These are phyloP conservation scores for Hypholoma sublateritium DNA, from an alignment of 768 basidiomycete genomes.

Conservation along the genomic window DNA sequence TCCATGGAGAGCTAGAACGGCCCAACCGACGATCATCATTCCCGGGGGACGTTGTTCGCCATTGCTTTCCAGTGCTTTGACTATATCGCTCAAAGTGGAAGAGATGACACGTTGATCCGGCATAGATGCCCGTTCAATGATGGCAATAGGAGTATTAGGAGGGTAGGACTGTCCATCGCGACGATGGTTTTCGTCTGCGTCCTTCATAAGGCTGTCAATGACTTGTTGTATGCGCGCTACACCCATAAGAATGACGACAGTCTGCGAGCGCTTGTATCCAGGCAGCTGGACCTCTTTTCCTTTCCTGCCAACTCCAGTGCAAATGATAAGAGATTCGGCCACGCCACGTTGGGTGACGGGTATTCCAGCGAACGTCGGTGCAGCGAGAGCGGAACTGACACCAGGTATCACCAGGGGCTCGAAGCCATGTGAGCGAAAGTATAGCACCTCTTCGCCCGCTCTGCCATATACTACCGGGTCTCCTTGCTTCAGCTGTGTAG, in stretches of 20 bases:
- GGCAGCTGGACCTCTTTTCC: slow-evolving; percentile 86
- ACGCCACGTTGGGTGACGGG: slow-evolving; percentile 96
- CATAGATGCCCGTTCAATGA: slow-evolving; percentile 94
- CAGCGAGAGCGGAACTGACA: slow-evolving; percentile 86
- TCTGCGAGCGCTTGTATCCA: slow-evolving; percentile 79
- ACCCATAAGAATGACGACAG: slow-evolving; percentile 91
- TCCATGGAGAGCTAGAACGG: slow-evolving; percentile 72
- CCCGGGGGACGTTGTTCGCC: slow-evolving; percentile 94
- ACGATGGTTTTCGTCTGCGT: slow-evolving; percentile 10
- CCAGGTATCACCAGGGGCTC: slow-evolving; percentile 88
- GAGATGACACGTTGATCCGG: slow-evolving; percentile 86
- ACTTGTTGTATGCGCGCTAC: slow-evolving; percentile 82
- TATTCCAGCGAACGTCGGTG: slow-evolving; percentile 85
- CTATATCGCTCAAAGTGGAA: slow-evolving; percentile 75
- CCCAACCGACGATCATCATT: slow-evolving; percentile 96
- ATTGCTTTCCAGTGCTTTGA: slow-evolving; percentile 63
- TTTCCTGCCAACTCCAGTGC: slow-evolving; percentile 89
- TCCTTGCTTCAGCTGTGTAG: slow-evolving; percentile 85
- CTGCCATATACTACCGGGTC: slow-evolving; percentile 96
- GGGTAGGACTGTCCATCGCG: slow-evolving; percentile 65
- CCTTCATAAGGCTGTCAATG: slow-evolving; percentile 52
- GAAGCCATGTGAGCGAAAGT: slow-evolving; percentile 85
- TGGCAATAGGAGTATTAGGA: slow-evolving; percentile 75
- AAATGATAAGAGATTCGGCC: slow-evolving; percentile 84
- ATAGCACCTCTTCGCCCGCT: slow-evolving; percentile 91